Base-by-base conservation (phyloP, 139 green algal species). In the Tetraselmis striata region DNA sequence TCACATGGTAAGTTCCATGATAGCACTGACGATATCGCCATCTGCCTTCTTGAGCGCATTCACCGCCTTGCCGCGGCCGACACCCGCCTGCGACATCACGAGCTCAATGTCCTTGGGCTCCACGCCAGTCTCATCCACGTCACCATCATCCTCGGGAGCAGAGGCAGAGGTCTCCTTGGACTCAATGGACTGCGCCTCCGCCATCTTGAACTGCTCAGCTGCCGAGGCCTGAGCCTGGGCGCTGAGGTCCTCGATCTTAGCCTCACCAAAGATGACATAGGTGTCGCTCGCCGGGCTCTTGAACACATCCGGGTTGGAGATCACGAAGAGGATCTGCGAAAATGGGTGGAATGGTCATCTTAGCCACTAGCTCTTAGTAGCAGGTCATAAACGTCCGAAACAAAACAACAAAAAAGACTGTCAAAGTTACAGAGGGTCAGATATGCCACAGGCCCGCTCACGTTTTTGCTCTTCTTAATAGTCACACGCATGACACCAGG, bases 81-180 rank as follows among this genome's bases (percentile, higher is more conserved):
- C 97, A 77, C 91, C 93, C 24, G 97, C 97, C 88, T 98, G 93
- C 0, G 94, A 97, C 95, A 99, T 98, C 59, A 99, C 97, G 75
- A 99, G 93, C 89, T 99, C 97, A 86, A 99, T 98, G 88, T 99
- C 97, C 93, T 99, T 99, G 85, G 91, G 75, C 90, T 99, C 97
- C 31, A 99, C 91, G 24, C 95, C 97, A 31, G 83, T 91, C 87
- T 97, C 96, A 85, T 99, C 97, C 28, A 99, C 93, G 74, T 95
- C 94, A 31, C 81, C 87, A 32, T 96, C 95, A 30, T 97, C 95
- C 29, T 94, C 93, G 30, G 11, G 75, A 18, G 80, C 77, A 0
- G 81, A 29, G 1, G 59, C 84, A 30, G 81, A 78, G 0, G 76
- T 58, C 75, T 84, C 74, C 59, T 79, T 78, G 80, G 76, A 28